Evolutionary conservation across 768 basidiomycete genomes (phyloP), one percentile per base, ranked within the genome.

Genomic region (Suillus plorans): DNA sequence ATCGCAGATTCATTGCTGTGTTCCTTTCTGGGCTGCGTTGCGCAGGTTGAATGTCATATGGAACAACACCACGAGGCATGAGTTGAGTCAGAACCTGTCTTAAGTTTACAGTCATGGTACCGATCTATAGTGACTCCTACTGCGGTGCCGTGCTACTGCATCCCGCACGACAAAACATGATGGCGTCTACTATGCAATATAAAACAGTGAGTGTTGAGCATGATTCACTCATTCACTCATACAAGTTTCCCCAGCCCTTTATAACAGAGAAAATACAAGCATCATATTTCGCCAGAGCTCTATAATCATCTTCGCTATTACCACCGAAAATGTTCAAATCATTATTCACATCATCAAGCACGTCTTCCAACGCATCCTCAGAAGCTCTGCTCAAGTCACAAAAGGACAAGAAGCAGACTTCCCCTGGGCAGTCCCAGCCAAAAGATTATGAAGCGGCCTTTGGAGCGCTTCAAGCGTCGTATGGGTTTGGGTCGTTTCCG

Each of bases 371-470:
- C 39, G 1, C 58, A 28, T 59, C 58, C 18, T 59, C 41, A 13
- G 58, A 59, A 42, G 58, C 41, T 59, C 18, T 59, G 58, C 39
- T 42, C 25, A 59, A 58, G 37, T 58, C 37, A 39, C n/a, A 58
- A 6, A 12, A 20, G 10, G 28, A 59, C 41, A 42, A 42, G 41
- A 59, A 59, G 25, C 58, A 59, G 58, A 42, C 58, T 59, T 31
- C 58, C 18, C 3, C 41, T 31, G 41, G 25, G 28, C 58, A 41
- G 22, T 58, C 36, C 2, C 63, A 63, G 59, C 37, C 59, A 3
- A 63, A 63, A 28, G 28, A 63, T 45, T 63, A 44, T 42, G 63
- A 63, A 59, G 63, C 41, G 4, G 63, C 63, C 16, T 63, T 44
- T 20, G 63, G 37, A 5, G 37, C 62, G 7, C 58, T 63, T 22